Evolutionary conservation across 2,329 filamentous ascomycete genomes (phyloP).

Genomic region (Exutisphaerella laricina): DNA sequence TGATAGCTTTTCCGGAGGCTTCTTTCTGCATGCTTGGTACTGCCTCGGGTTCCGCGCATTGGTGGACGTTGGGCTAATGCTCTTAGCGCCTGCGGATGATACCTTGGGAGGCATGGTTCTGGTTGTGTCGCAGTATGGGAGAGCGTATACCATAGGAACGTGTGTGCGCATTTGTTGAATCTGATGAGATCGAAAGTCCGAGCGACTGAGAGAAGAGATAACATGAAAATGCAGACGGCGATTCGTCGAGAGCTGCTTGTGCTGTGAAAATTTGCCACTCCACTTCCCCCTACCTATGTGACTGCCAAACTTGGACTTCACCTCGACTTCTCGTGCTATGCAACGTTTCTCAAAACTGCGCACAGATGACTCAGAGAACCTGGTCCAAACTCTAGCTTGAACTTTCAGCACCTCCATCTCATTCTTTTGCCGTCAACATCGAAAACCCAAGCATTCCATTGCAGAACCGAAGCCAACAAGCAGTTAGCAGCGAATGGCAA

Average conservation of each 20-base stretch:
- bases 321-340: too few relatives aligned
- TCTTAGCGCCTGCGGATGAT: slow-evolving; percentile 11
- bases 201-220: slow-evolving; percentile 2
- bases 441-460: too few relatives aligned
- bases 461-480: too few relatives aligned
- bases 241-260: neutral
- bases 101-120: slow-evolving; percentile 4
- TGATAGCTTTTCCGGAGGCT: slow-evolving; percentile 7
- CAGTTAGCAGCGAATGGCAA: too few relatives aligned
- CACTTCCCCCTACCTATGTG: neutral
- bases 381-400: neutral
- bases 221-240: slow-evolving; percentile 10
- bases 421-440: too few relatives aligned
- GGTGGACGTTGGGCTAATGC: slow-evolving; percentile 11
- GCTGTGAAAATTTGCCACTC: neutral
- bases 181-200: slow-evolving; percentile 4
- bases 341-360: too few relatives aligned
- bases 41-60: too few relatives aligned
- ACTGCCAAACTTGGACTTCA: neutral
- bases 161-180: slow-evolving; percentile 3
- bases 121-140: neutral
- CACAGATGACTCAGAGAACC: neutral
- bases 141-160: slow-evolving; percentile 1
- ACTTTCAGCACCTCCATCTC: too few relatives aligned
- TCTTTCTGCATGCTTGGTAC: slow-evolving; percentile 4